phyloP scores from a whole-genome alignment of 805 yeast species.

The Suhomyces sp. region DNA sequence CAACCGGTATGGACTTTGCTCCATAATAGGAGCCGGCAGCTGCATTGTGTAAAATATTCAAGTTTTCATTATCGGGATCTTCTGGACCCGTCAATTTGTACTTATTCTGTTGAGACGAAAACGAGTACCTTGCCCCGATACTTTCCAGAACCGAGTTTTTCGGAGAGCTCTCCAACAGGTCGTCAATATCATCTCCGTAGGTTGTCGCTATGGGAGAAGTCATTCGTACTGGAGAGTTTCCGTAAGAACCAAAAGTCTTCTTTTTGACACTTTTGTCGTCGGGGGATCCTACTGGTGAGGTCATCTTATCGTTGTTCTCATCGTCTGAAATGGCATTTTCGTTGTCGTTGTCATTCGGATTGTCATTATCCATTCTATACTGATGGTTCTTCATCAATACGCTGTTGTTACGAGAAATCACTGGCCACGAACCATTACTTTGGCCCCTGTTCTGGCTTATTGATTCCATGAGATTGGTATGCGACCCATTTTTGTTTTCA shows the following conservation, averaged over 20 bases:
- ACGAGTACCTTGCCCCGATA: not conserved
- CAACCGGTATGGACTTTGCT: slow-evolving; percentile 1
- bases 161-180: slow-evolving; percentile 3
- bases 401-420: slow-evolving; percentile 6
- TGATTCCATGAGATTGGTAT: slow-evolving; percentile 20
- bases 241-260: not conserved
- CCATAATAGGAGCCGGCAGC: slow-evolving; percentile 7
- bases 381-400: slow-evolving; percentile 3
- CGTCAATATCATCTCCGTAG: not conserved
- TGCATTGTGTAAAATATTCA: slow-evolving; percentile 17
- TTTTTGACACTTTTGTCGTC: not conserved
- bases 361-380: slow-evolving; percentile 11
- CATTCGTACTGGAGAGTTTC: slow-evolving; percentile 5
- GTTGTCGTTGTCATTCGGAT: slow-evolving; percentile 7
- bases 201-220: slow-evolving; percentile 6
- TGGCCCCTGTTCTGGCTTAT: slow-evolving; percentile 18
- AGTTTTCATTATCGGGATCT: slow-evolving; percentile 38
- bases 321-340: slow-evolving; percentile 24
- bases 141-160: not conserved
- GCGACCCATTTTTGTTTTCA: slow-evolving; percentile 15
- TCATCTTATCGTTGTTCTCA: slow-evolving; percentile 10
- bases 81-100: not conserved
- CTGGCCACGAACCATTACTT: slow-evolving; percentile 11
- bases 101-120: not conserved
- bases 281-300: not conserved